phyloP scores from a whole-genome alignment of 169 alveolate species.

The Babesia caballi region DNA sequence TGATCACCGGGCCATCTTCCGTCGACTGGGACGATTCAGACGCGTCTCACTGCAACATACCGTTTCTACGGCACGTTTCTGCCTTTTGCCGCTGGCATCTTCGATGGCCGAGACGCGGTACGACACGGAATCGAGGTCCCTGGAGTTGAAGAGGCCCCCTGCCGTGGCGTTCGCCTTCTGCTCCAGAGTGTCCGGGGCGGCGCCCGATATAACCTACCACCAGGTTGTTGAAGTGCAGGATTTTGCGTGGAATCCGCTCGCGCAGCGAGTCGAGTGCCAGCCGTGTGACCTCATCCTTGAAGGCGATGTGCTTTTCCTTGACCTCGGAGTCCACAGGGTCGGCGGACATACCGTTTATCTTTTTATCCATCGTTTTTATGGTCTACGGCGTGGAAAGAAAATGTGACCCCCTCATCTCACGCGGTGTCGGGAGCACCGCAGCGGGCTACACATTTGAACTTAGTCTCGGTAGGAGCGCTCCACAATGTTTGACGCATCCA shows the following conservation, averaged over 20 bases:
- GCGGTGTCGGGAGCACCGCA: background rate
- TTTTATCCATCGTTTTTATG: slow-evolving; percentile 37
- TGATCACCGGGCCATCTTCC: slow-evolving; percentile 11
- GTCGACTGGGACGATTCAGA: background rate
- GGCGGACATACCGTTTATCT: slow-evolving; percentile 57
- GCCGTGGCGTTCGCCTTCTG: slow-evolving; percentile 42
- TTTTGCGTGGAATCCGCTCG: slow-evolving; percentile 83
- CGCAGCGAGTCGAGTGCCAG: slow-evolving; percentile 79
- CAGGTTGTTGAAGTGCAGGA: slow-evolving; percentile 76
- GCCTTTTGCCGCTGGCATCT: slow-evolving; percentile 39
- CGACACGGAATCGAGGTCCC: slow-evolving; percentile 68
- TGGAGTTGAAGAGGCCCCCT: slow-evolving; percentile 54
- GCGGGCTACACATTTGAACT: slow-evolving; percentile 26
- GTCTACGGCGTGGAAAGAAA: background rate
- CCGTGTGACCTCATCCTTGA: slow-evolving; percentile 79
- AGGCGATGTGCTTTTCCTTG: slow-evolving; percentile 75
- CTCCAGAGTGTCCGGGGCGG: background rate
- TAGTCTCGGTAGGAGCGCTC: too few species aligned
- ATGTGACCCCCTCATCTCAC: background rate
- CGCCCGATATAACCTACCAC: slow-evolving; percentile 60
- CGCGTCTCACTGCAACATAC: background rate
- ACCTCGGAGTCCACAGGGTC: slow-evolving; percentile 78
- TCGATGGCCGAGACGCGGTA: slow-evolving; percentile 53
- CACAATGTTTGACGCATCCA: too few species aligned
- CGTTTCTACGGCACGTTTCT: slow-evolving; percentile 51